Percentiles rank a stretch among this genome's conserved stretches.
phyloP scores from a whole-genome alignment of 257 asterid genomes.

The Agastache rugosa region DNA sequence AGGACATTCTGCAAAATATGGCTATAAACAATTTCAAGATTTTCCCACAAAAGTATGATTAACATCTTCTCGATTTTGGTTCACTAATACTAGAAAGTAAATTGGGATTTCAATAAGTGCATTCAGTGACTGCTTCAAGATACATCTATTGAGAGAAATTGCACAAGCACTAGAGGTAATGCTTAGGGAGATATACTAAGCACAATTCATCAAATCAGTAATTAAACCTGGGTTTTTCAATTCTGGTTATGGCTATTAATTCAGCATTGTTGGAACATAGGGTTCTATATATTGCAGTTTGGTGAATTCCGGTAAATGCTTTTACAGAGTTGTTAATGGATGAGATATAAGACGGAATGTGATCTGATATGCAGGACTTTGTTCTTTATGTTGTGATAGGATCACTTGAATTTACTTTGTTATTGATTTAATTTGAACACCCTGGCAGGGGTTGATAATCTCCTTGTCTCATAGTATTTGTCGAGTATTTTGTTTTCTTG shows the following conservation, averaged over 20 bases:
- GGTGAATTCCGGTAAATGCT: not conserved
- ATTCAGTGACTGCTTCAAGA: too few species aligned
- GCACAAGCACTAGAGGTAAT: not conserved
- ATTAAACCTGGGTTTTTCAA: not conserved
- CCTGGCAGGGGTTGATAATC: not conserved
- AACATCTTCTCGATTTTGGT: too few species aligned
- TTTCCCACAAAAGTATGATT: not conserved
- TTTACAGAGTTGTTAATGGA: not conserved
- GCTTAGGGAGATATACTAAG: not conserved
- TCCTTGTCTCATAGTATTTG: not conserved
- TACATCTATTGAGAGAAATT: not conserved
- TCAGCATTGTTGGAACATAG: too few species aligned
- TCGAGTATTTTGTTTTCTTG: not conserved
- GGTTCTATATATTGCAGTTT: not conserved
- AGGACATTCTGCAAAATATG: not conserved
- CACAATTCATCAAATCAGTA: not conserved
- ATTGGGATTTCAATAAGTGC: too few species aligned
- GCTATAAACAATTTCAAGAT: constrained; percentile 7
- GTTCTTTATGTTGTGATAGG: too few species aligned
- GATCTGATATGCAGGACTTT: too few species aligned
- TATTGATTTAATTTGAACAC: not conserved
- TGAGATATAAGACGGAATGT: not conserved
- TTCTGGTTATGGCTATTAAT: not conserved
- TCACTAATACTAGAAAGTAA: too few species aligned
- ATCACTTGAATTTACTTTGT: not conserved